Evolutionary conservation across 306 rosid species (phyloP), one percentile per base, ranked within the genome.

Genomic region (Ochetophila trinervis): DNA sequence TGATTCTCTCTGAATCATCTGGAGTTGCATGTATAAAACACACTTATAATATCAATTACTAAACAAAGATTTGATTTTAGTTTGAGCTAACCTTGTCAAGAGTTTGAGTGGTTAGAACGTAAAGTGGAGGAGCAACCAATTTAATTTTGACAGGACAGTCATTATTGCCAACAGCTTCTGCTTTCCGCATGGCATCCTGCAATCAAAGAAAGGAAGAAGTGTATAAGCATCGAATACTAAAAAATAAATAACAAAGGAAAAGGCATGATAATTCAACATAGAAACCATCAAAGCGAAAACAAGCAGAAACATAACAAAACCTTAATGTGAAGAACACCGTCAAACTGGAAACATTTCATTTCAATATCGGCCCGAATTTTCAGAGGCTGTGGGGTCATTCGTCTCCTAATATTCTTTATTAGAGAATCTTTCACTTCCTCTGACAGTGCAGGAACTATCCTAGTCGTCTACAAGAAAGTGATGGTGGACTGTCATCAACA

Each of bases 71-170:
- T 53, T 52, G 3, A 40, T 14, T 2, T 58, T 27, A 15, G n/a
- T 8, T 40, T 64, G 54, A 69, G 66, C 84, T 18, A 54, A 93
- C 99, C 97, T 94, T 94, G 84, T 94, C 97, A 19, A 94, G 99
- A 60, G 99, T 94, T 74, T 90, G 97, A 53, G 99, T 90, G 66
- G 99, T 90, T 52, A 94, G 90, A 69, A 90, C 99, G 63, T 94
- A 90, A 21, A 90, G 96, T 17, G 99, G 97, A 30, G 99, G 97
- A 60, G 99, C 99, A 71, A 94, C 99, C 70, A 90, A 77, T 80
- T 94, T 94, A 78, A 94, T 94, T 82, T 94, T 94, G 67, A 94
- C 97, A 37, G 99, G 99, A 70, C 97, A 94, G 67, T 88, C 91
- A 57, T 86, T 68, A 57, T 87, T 90, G 60, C 99, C 99, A 53